Evolutionary conservation across 1,284 basidiomycete species (phyloP), one percentile per base, ranked within the genome.

Genomic region (Cryptococcus jaspeensis): DNA sequence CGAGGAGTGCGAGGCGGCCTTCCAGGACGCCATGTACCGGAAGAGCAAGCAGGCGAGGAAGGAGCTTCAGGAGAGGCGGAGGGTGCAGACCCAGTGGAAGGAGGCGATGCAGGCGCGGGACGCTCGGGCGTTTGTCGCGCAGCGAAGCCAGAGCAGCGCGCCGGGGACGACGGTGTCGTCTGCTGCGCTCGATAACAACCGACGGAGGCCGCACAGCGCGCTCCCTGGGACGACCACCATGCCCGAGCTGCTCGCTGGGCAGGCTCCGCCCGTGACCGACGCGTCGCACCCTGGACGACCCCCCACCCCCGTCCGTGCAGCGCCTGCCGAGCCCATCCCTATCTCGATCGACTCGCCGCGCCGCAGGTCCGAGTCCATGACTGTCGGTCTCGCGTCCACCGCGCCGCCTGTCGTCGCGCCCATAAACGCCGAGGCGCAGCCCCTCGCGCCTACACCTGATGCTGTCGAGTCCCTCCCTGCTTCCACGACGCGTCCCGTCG

Each of bases 11-110:
- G 92, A 96, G 78, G 79, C 79, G 8, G 80, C 85, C 39, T 90
- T 92, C 13, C 85, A 91, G 78, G 89, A 92, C 55, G 86, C 89
- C 70, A 90, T 93, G 76, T 85, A 88, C 63, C 82, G 85, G 78
- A 93, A 93, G 78, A 83, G 89, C 32, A 79, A 87, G 23, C 85
- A 85, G 16, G 91, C 92, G 66, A 88, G 90, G 78, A 82, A 82
- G 22, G 79, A 80, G 54, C 69, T 80, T 53, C 71, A 74, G 13
- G 70, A 70, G 18, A 61, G 76, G 42, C 64, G 66, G 45, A 56
- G 67, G 39, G 60, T 74, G 6, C 73, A 76, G 58, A 64, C 68
- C 35, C 69, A 74, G 48, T 72, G 70, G 2, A 66, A 66, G 60
- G 54, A 63, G 22, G 63, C 63, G 35, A 64, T 64, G 56, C 54